A percentile compares a stretch with the other conserved stretches of the same genome.
These are phyloP conservation scores for Colletotrichum neosansevieriae DNA, from an alignment of 2,329 filamentous ascomycete genomes.

Conservation along the genomic window DNA sequence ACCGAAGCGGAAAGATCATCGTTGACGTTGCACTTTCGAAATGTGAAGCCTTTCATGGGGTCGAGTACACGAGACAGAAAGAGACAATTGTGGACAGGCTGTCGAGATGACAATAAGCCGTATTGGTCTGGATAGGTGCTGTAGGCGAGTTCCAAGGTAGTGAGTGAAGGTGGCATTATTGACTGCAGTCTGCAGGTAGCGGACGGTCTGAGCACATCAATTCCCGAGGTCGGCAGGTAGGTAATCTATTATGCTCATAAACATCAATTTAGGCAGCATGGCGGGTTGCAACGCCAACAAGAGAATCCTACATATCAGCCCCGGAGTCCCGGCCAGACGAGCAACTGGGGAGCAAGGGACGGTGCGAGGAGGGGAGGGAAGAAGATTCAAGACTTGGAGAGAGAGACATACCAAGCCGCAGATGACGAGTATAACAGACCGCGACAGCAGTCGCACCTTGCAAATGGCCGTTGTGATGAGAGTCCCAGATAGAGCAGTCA, in stretches of 20 bases:
- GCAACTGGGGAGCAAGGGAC: background rate
- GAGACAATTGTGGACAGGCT: background rate
- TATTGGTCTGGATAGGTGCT: background rate
- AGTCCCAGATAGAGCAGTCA: background rate
- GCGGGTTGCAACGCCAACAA: conserved; percentile 12
- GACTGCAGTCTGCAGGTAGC: conserved; percentile 17
- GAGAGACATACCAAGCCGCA: background rate
- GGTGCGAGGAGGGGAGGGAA: background rate
- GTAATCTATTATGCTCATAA: conserved; percentile 11
- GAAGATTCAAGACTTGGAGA: background rate
- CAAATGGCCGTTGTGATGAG: background rate
- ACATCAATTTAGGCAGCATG: conserved; percentile 15
- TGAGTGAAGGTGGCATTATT: conserved; percentile 15
- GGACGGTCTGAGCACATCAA: conserved; percentile 17
- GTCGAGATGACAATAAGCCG: background rate
- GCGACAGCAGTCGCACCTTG: background rate
- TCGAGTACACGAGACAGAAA: background rate
- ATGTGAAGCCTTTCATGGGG: background rate
- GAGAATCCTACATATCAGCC: background rate
- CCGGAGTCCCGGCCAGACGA: background rate
- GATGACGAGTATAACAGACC: background rate
- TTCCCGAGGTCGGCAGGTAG: conserved; percentile 22
- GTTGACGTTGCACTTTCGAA: background rate
- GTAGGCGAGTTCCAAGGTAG: background rate
- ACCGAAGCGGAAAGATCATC: background rate